A percentile compares a stretch with the other conserved stretches of the same genome.
Conservation (phyloP, 306 rosid species). For the Castanea crenata region DNA sequence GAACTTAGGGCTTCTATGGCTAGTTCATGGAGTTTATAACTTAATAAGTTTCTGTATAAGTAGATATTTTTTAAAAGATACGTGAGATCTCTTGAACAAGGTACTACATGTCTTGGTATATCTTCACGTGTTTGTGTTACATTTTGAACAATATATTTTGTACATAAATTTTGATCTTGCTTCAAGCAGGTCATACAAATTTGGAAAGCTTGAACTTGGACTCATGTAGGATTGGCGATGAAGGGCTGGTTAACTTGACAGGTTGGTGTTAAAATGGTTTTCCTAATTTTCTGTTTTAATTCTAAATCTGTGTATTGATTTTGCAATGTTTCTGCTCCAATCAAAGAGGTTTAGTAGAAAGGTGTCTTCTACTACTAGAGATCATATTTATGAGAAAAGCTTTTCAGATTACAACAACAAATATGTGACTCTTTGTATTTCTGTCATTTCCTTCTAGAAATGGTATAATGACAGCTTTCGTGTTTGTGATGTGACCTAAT, state of each 20-base stretch:
- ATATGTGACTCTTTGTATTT: not conserved
- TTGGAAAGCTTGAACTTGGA: conserved; percentile 92
- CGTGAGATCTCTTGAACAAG: not conserved
- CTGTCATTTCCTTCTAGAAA: not conserved
- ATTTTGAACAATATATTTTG: not conserved
- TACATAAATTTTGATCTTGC: conserved; percentile 1
- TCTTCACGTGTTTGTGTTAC: not conserved
- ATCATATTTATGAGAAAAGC: not conserved
- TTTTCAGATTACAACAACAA: not conserved
- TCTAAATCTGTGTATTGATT: conserved; percentile 3
- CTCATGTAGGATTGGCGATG: conserved; percentile 80
- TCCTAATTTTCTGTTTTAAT: not conserved
- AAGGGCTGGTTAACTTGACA: conserved; percentile 71
- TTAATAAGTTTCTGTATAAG: not conserved
- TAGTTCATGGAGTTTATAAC: not conserved
- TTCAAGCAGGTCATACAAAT: conserved; percentile 60
- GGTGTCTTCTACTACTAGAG: not conserved
- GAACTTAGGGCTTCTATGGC: not conserved
- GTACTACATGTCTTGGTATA: not conserved
- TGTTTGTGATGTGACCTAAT: conserved; percentile 16
- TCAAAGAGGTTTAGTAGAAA: not conserved
- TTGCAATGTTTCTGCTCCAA: conserved; percentile 2
- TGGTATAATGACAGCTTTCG: conserved; percentile 5
- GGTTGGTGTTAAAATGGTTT: conserved; percentile 43
- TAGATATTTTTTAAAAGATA: not conserved